Evolutionary conservation across 768 basidiomycete species (phyloP), one percentile per base, ranked within the genome.

Genomic region (Amanita rimosa): DNA sequence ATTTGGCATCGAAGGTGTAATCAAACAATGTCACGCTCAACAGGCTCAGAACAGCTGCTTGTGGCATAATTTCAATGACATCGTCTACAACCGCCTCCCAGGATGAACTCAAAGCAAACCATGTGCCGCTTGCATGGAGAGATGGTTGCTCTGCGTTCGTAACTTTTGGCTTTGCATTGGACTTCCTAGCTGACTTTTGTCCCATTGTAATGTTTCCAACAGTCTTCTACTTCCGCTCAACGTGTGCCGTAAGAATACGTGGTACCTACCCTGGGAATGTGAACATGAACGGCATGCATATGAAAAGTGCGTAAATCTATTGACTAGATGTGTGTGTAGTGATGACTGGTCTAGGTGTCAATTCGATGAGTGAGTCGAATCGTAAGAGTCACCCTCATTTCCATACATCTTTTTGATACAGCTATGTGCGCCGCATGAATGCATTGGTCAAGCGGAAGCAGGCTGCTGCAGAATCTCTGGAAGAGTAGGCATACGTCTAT

Each of bases 61-160:
- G n/a, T 10, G 14, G 21, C 40, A 41, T 1, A 31, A 13, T 41
- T 24, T 14, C 24, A 29, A 88, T 88, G 85, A 68, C 83, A 51
- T 78, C 83, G 42, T 70, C 83, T 52, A 81, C 80, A 37, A 83
- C 83, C 33, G 91, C 92, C 46, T 90, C 91, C 21, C 88, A 91
- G 61, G 69, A 73, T 52, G 85, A 92, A 61, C 75, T 92, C 64
- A 88, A 89, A 67, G 72, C 73, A 4, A 69, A 83, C 53, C 71
- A 67, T 52, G 78, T 93, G 22, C 92, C 92, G 13, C 53, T 94
- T 11, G 83, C 73, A 6, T 94, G 88, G 85, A 75, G 92, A 62
- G 92, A 96, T 66, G 76, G 81, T 54, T 94, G 92, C 62, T 96
- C 92, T 53, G 79, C 89, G 91, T 94, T 63, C 59, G 92, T 76